Conservation (phyloP, 441 rosid genomes). For the Bruguiera hainesii region DNA sequence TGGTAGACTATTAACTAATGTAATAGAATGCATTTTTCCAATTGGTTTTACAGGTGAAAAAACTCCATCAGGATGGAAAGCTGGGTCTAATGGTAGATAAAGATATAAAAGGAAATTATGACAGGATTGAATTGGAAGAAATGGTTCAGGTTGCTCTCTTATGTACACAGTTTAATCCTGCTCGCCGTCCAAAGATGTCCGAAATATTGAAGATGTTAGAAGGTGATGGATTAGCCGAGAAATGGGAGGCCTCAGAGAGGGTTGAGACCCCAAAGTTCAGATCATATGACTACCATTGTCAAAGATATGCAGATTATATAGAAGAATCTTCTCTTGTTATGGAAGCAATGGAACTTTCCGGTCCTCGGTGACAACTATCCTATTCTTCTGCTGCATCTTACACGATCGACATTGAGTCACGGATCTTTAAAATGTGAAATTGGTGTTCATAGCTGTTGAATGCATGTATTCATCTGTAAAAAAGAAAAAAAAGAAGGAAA, state of each 20-base stretch:
- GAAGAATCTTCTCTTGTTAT: slow-evolving; percentile 86
- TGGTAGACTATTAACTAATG: background rate
- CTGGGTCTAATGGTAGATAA: slow-evolving; percentile 71
- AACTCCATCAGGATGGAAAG: slow-evolving; percentile 82
- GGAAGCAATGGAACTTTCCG: slow-evolving; percentile 95
- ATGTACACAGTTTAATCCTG: slow-evolving; percentile 81
- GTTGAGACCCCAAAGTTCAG: slow-evolving; percentile 44
- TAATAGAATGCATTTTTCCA: background rate
- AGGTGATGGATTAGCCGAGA: slow-evolving; percentile 86
- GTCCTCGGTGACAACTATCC: slow-evolving; percentile 51
- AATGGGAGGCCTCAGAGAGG: slow-evolving; percentile 74
- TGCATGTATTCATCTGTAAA: slow-evolving; percentile 54
- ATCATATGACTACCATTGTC: slow-evolving; percentile 34
- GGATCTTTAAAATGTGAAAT: slow-evolving; percentile 23
- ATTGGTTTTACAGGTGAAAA: slow-evolving; percentile 57
- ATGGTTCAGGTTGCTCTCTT: slow-evolving; percentile 84
- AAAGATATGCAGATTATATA: slow-evolving; percentile 58
- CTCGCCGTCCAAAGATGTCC: slow-evolving; percentile 73
- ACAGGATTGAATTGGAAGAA: slow-evolving; percentile 70
- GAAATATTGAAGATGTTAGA: slow-evolving; percentile 84
- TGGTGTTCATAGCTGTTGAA: slow-evolving; percentile 29
- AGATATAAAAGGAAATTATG: slow-evolving; percentile 57
- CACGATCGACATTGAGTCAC: slow-evolving; percentile 8
- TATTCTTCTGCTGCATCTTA: background rate
- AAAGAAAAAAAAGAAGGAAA: slow-evolving; percentile 14